phyloP scores from a whole-genome alignment of 2,329 filamentous ascomycete species.

The Colletotrichum sp. region DNA sequence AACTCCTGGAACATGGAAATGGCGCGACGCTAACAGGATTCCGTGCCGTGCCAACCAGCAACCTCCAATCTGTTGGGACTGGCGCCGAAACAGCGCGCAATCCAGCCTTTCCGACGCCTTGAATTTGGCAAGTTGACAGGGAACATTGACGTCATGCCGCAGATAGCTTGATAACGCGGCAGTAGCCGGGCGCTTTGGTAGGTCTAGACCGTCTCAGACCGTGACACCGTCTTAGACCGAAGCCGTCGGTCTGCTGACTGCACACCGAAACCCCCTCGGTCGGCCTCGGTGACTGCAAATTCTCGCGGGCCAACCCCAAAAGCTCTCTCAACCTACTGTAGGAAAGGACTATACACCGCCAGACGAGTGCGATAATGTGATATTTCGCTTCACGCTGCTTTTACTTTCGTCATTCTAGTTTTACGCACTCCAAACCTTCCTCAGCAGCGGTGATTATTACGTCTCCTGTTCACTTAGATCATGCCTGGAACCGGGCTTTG shows the following conservation, averaged over 20 bases:
- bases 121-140: not conserved
- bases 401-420: rapidly evolving
- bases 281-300: not conserved
- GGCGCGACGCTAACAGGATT: not conserved
- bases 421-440: rapidly evolving
- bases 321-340: not conserved
- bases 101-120: constrained; percentile 3
- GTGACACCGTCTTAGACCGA: not conserved
- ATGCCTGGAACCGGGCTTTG: too few species aligned
- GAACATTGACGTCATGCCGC: constrained; percentile 16
- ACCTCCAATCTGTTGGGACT: not conserved
- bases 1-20: not conserved
- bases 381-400: rapidly evolving
- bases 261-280: not conserved
- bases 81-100: not conserved
- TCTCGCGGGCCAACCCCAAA: not conserved
- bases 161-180: not conserved
- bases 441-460: too few species aligned
- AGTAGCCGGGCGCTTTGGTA: not conserved
- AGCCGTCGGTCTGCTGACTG: not conserved
- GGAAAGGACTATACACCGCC: too few species aligned
- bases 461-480: too few species aligned
- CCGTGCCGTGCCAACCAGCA: not conserved
- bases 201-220: not conserved
- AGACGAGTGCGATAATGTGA: too few species aligned